These are phyloP conservation scores for Phycomyces blakesleeanus DNA, from an alignment of 192 early-diverging fungal genomes.

Conservation along the genomic window DNA sequence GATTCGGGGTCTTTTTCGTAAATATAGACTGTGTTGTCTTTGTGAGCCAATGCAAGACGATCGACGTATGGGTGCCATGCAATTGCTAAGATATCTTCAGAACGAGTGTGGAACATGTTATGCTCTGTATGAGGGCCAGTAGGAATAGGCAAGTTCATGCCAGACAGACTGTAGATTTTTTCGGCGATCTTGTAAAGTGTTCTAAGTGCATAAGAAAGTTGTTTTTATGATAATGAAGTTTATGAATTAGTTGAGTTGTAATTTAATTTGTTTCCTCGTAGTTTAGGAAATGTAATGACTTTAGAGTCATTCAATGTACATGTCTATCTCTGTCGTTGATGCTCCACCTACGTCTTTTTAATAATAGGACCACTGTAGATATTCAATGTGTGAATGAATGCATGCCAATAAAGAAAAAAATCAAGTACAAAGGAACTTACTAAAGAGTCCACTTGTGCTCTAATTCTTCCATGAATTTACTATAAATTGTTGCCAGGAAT, in stretches of 20 bases:
- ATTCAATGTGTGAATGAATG: not conserved
- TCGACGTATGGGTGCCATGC: constrained; percentile 76
- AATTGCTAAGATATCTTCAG: constrained; percentile 45
- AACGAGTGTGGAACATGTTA: not conserved
- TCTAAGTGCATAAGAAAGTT: not conserved
- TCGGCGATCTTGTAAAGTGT: constrained; percentile 6
- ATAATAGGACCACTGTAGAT: constrained; percentile 10
- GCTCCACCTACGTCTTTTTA: constrained; percentile 6
- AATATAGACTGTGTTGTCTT: constrained; percentile 61
- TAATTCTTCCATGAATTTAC: not conserved
- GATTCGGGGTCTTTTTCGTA: constrained; percentile 61
- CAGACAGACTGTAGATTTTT: not conserved
- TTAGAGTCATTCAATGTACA: too few species aligned
- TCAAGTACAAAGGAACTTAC: constrained; percentile 8
- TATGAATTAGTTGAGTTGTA: too few species aligned
- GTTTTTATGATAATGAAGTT: too few species aligned
- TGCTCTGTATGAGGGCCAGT: not conserved
- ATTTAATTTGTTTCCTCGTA: too few species aligned
- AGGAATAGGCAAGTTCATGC: not conserved
- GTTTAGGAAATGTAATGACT: too few species aligned
- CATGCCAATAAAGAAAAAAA: not conserved
- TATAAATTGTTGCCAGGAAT: not conserved
- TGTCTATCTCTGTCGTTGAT: not conserved
- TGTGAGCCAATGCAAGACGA: constrained; percentile 65
- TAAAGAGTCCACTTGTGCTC: constrained; percentile 1